Base-by-base conservation (phyloP, 2,329 filamentous ascomycete genomes). In the Atkinsonella texensis region DNA sequence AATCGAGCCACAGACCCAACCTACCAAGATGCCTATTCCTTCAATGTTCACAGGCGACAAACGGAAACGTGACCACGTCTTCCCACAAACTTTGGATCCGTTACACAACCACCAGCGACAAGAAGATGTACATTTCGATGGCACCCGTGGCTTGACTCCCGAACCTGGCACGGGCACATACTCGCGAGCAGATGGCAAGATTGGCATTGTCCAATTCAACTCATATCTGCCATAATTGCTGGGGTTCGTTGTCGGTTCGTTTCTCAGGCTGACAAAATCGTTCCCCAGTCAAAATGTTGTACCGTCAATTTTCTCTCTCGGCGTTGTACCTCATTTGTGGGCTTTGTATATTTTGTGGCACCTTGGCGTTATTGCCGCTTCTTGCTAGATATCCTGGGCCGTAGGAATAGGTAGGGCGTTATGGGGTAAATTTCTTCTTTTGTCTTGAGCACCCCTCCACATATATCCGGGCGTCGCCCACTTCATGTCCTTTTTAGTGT, bases 81-180 rank as follows among this genome's bases (percentile, higher is more conserved):
- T 70, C 47, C 49, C 57, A 8, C 63, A 68, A 45, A 64, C 55
- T 51, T 55, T 54, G 3, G 57, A 61, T 18, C 60, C 66, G 1
- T 60, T 70, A 6, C 63, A 65, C 58, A 69, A 72, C 40, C 65
- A 68, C 3, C 62, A 68, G 54, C 62, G 69, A 31, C 68, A 67
- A 48, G 53, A 60, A 17, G 69, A 71, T 12, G 50, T 59, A 2
- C 65, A 69, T 52, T 60, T 62, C 38, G 53, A 58, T 18, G 55
- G 54, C 20, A 54, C 56, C 32, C 60, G 59, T 5, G 57, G 62
- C 8, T 41, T 60, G 12, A 58, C 54, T 18, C 57, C 62, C 6
- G 66, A 68, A 13, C 57, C 59, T 12, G 60, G 62, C 10, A 58
- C 63, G 38, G 65, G 62, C 52, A 58, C 60, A 49, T 70, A 68